Evolutionary conservation across 495 filamentous ascomycete genomes (phyloP).

Genomic region (Aspergillus olivimuriae): DNA sequence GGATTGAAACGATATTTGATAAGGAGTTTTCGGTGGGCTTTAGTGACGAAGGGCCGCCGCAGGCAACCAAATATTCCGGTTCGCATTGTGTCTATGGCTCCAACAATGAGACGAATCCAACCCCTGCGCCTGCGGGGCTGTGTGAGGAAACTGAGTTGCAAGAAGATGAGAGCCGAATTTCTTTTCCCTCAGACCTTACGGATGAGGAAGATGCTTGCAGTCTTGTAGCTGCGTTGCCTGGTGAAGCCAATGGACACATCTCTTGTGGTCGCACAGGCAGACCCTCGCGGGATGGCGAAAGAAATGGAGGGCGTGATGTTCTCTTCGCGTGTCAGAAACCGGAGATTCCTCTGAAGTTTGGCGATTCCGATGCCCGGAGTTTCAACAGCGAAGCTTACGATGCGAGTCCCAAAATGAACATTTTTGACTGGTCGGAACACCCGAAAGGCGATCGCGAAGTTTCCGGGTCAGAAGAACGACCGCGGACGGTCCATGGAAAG

Average conservation of each 20-base stretch:
- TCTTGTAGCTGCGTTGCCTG: constrained; percentile 27
- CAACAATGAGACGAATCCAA: no score
- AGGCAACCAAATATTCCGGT: constrained; percentile 54
- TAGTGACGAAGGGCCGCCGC: constrained; percentile 50
- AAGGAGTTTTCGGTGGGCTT: constrained; percentile 58
- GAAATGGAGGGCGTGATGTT: no score
- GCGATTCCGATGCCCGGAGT: constrained; percentile 5
- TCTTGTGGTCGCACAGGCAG: no score
- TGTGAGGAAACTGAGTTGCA: constrained; percentile 13
- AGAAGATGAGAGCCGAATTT: constrained; percentile 15
- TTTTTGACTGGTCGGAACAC: constrained; percentile 87
- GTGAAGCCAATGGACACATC: no score
- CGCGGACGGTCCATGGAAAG: constrained; percentile 87
- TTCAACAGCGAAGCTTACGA: constrained; percentile 10
- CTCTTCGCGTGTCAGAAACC: background rate
- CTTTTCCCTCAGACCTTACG: constrained; percentile 20
- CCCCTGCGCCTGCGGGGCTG: no score
- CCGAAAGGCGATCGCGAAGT: constrained; percentile 44
- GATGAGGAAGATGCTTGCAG: constrained; percentile 27
- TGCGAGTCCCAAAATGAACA: constrained; percentile 34
- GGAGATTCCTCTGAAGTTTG: constrained; percentile 1
- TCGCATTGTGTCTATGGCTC: no score
- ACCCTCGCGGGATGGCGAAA: no score
- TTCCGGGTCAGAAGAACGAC: constrained; percentile 55
- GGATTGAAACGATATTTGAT: constrained; percentile 85